Percentiles rank a stretch among this genome's conserved stretches.
Conservation (phyloP, 148 eudicot species). For the Agrostemma githago region DNA sequence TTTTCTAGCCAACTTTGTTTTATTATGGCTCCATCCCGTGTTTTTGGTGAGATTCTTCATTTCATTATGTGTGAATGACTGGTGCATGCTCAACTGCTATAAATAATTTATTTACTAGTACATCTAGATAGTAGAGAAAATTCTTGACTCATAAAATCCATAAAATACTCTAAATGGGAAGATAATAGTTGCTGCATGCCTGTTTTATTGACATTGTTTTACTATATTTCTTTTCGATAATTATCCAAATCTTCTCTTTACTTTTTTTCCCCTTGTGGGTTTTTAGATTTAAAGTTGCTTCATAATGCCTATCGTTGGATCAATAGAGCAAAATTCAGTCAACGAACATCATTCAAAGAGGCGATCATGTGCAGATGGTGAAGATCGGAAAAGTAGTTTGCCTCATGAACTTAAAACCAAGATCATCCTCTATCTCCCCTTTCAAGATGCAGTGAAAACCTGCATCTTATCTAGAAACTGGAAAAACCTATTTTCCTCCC, state of each 20-base stretch:
- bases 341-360: background rate
- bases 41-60: background rate
- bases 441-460: background rate
- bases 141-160: background rate
- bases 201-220: background rate
- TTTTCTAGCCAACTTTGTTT: background rate
- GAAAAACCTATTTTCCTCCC: background rate
- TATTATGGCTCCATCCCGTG: background rate
- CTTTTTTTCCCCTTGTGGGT: background rate
- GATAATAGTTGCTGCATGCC: background rate
- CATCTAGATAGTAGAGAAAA: background rate
- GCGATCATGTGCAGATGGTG: background rate
- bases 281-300: background rate
- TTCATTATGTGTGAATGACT: background rate
- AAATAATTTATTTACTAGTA: background rate
- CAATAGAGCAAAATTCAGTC: background rate
- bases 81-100: background rate
- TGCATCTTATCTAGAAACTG: constrained; percentile 1
- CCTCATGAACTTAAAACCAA: background rate
- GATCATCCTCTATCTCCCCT: background rate
- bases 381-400: background rate
- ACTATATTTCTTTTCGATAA: background rate
- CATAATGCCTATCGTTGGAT: background rate
- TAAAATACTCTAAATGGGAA: background rate
- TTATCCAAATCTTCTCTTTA: background rate